These are phyloP conservation scores for Lachancea nothofagi DNA, from an alignment of 805 yeast genomes.

Conservation along the genomic window DNA sequence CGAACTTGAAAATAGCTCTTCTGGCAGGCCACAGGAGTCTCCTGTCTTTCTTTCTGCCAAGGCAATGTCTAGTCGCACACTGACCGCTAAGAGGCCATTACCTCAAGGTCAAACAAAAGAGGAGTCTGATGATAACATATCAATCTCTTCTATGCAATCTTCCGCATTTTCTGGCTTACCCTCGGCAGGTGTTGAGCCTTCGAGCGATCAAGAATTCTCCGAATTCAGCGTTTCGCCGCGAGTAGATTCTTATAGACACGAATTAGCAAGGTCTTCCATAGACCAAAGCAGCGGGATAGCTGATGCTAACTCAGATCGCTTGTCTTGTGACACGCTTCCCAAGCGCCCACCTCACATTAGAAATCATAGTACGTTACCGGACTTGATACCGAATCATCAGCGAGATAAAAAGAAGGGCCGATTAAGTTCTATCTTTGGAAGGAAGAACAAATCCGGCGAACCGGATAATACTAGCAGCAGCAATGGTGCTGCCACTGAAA, in stretches of 20 bases:
- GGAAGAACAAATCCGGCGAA: neutral
- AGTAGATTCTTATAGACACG: conserved; percentile 6
- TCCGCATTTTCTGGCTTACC: conserved; percentile 5
- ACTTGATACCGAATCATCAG: conserved; percentile 23
- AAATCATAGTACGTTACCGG: conserved; percentile 26
- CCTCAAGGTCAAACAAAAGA: conserved; percentile 14
- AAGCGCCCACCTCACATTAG: conserved; percentile 13
- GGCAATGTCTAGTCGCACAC: neutral
- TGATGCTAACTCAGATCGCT: conserved; percentile 3
- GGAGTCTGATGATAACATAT: neutral
- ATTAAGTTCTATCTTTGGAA: conserved; percentile 10
- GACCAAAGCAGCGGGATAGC: conserved; percentile 4
- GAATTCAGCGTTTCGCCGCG: conserved; percentile 5
- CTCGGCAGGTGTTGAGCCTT: neutral
- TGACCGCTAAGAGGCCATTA: conserved; percentile 16
- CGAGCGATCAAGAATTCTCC: conserved; percentile 4
- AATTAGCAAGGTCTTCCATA: conserved; percentile 3
- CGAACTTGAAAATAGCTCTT: conserved; percentile 1
- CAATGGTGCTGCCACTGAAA: neutral
- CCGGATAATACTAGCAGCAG: neutral
- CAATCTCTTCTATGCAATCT: conserved; percentile 6
- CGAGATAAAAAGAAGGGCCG: conserved; percentile 19
- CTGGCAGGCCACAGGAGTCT: neutral
- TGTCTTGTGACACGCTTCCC: conserved; percentile 6
- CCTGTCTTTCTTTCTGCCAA: neutral